phyloP scores from a whole-genome alignment of 2,329 filamentous ascomycete species.

The Cytospora paraplurivora region DNA sequence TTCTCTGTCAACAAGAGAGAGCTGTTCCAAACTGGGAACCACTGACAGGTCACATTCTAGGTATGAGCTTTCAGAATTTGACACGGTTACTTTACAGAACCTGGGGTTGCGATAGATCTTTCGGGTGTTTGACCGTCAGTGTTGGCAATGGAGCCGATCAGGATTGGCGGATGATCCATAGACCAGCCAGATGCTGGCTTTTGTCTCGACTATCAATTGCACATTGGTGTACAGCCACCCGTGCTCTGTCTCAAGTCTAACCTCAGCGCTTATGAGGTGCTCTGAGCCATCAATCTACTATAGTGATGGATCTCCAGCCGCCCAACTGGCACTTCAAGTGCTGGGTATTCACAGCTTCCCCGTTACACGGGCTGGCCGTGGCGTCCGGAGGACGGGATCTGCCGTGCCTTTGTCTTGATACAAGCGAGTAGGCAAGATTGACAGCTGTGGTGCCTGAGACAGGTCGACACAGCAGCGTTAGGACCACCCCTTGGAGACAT shows the following conservation, averaged over 20 bases:
- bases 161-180: neutral
- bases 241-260: neutral
- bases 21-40: too few species aligned
- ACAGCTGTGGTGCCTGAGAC: neutral
- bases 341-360: neutral
- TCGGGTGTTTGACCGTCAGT: neutral
- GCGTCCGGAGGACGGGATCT: neutral
- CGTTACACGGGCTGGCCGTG: neutral
- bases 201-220: neutral
- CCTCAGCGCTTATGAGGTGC: neutral
- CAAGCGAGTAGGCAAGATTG: neutral
- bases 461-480: neutral
- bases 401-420: neutral
- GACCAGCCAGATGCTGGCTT: too few species aligned
- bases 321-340: neutral
- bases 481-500: neutral
- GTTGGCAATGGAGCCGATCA: neutral
- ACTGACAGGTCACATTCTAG: too few species aligned
- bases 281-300: neutral
- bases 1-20: too few species aligned
- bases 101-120: neutral
- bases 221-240: neutral
- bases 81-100: neutral
- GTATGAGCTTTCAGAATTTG: neutral
- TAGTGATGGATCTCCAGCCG: neutral